Evolutionary conservation across 495 filamentous ascomycete genomes (phyloP).

Genomic region (Penicillium paradoxum): DNA sequence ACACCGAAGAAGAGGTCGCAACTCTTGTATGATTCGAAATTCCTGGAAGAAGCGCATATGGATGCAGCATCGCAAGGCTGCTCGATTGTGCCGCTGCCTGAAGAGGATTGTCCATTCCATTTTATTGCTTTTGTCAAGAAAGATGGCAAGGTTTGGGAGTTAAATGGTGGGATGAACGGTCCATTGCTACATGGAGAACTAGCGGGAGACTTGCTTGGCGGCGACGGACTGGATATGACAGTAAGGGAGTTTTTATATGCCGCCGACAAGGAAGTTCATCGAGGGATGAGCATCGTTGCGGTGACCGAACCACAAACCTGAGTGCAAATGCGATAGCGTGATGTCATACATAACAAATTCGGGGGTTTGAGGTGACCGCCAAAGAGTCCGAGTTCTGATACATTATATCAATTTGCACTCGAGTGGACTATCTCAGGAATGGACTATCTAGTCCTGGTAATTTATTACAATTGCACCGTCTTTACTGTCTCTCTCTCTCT

Average conservation of each 20-base stretch:
- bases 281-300: constrained; percentile 63
- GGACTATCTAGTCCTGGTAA: not conserved
- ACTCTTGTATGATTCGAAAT: constrained; percentile 61
- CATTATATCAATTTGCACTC: not conserved
- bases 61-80: constrained; percentile 63
- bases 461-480: not conserved
- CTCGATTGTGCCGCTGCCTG: constrained; percentile 58
- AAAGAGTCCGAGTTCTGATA: not conserved
- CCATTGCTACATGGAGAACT: constrained; percentile 66
- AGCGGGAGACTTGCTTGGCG: constrained; percentile 61
- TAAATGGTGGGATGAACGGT: constrained; percentile 72
- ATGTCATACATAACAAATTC: not conserved
- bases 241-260: constrained; percentile 55
- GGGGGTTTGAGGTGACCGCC: not conserved
- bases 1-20: constrained; percentile 50
- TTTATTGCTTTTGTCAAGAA: constrained; percentile 79
- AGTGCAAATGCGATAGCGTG: not conserved
- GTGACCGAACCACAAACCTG: not conserved
- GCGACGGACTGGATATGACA: constrained; percentile 57
- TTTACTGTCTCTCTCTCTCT: not conserved
- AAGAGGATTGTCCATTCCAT: constrained; percentile 62
- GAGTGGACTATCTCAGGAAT: not conserved
- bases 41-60: constrained; percentile 66
- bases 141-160: constrained; percentile 68
- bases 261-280: constrained; percentile 49